Evolutionary conservation across 2,329 filamentous ascomycete species (phyloP).

Genomic region (Cercospora sp.): DNA sequence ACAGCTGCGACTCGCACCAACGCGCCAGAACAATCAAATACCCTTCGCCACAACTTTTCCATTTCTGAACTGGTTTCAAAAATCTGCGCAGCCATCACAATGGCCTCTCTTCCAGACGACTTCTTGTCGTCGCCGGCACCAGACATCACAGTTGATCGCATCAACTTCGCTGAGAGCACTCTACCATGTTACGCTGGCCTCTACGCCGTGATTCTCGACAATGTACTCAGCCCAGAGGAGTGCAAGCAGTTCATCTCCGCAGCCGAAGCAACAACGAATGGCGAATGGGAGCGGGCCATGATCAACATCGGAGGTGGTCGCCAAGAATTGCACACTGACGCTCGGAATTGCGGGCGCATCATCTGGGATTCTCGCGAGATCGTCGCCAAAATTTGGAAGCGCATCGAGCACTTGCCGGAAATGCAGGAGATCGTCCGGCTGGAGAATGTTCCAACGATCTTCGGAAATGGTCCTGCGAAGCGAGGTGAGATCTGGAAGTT

Average conservation of each 20-base stretch:
- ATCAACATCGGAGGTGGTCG: slow-evolving; percentile 64
- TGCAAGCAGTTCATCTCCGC: slow-evolving; percentile 58
- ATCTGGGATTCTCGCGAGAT: slow-evolving; percentile 69
- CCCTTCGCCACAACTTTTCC: neutral
- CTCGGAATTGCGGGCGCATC: slow-evolving; percentile 72
- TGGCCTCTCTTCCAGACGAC: slow-evolving; percentile 40
- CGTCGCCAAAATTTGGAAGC: slow-evolving; percentile 62
- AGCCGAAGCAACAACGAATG: slow-evolving; percentile 49
- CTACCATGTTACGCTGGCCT: slow-evolving; percentile 55
- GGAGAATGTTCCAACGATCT: slow-evolving; percentile 43
- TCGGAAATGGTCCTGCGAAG: slow-evolving; percentile 47
- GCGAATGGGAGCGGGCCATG: slow-evolving; percentile 66
- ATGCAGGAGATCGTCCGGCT: slow-evolving; percentile 49
- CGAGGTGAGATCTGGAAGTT: slow-evolving; percentile 47
- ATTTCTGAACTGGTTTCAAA: neutral
- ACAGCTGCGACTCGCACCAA: neutral
- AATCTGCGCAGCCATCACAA: neutral
- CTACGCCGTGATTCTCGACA: slow-evolving; percentile 65
- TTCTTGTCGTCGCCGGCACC: slow-evolving; percentile 52
- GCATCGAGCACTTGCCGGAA: slow-evolving; percentile 52
- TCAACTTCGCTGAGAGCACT: slow-evolving; percentile 56
- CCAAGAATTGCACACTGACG: slow-evolving; percentile 58
- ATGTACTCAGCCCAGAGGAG: slow-evolving; percentile 63
- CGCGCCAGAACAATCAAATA: neutral
- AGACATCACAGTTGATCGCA: slow-evolving; percentile 49